A percentile compares a stretch with the other conserved stretches of the same genome.
Evolutionary conservation across 805 yeast species (phyloP).

Genomic region (Saccharomycopsis schoenii): DNA sequence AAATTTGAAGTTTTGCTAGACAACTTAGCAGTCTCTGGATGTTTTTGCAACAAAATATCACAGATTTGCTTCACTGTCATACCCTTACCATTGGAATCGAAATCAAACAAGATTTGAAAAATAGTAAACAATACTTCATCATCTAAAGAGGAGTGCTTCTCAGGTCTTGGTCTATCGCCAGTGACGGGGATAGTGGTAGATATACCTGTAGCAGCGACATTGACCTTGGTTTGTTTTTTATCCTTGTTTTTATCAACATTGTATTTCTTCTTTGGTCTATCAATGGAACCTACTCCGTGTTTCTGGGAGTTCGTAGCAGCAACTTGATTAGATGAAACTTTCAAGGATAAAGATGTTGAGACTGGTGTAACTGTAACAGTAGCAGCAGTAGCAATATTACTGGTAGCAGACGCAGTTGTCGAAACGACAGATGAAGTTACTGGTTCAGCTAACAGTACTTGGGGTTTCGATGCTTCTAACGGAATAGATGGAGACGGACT

Average conservation of each 20-base stretch:
- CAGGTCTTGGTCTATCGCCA: conserved; percentile 64
- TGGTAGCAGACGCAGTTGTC: background rate
- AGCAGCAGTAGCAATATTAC: background rate
- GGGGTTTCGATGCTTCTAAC: background rate
- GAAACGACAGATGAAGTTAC: background rate
- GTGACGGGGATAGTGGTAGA: conserved; percentile 75
- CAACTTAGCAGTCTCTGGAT: conserved; percentile 76
- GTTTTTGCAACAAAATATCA: conserved; percentile 61
- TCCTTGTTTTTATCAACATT: conserved; percentile 22
- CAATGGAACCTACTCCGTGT: background rate
- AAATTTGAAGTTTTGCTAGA: conserved; percentile 74
- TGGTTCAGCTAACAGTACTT: background rate
- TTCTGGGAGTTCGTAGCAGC: background rate
- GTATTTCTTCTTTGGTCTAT: conserved; percentile 15
- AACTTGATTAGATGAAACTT: background rate
- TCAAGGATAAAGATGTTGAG: background rate
- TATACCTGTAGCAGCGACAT: conserved; percentile 48
- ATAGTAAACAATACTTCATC: conserved; percentile 71
- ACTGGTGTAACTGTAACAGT: background rate
- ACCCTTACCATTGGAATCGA: conserved; percentile 61
- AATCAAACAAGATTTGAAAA: conserved; percentile 58
- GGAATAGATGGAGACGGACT: background rate
- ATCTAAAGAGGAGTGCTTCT: conserved; percentile 56
- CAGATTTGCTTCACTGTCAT: conserved; percentile 88
- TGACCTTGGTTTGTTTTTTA: conserved; percentile 35